Evolutionary conservation across 2,329 filamentous ascomycete genomes (phyloP).

Genomic region (Orbilia blumenaviensis): DNA sequence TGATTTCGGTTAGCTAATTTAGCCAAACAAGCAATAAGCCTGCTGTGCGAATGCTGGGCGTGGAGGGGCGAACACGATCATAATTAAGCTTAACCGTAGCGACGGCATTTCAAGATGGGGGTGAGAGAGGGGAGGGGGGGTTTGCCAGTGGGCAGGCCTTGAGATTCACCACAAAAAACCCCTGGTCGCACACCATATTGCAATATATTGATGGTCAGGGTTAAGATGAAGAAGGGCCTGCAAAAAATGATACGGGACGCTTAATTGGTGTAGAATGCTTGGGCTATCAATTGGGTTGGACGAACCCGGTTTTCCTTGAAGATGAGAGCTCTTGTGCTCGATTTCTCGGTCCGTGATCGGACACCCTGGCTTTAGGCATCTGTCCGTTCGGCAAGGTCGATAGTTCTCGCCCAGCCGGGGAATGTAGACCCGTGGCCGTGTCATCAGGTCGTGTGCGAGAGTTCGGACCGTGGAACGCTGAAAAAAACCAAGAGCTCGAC

Average conservation of each 20-base stretch:
- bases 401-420: constrained; percentile 10
- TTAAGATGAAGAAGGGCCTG: constrained; percentile 5
- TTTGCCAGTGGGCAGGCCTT: constrained; percentile 19
- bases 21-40: constrained; percentile 25
- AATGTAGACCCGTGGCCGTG: constrained; percentile 4
- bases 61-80: neutral
- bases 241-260: neutral
- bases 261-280: neutral
- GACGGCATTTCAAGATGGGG: constrained; percentile 12
- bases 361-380: constrained; percentile 35
- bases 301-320: neutral
- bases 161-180: neutral
- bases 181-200: neutral
- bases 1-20: constrained; percentile 54
- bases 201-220: neutral
- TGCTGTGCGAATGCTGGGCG: neutral
- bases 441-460: neutral
- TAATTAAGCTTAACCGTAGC: constrained; percentile 53
- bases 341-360: constrained; percentile 44
- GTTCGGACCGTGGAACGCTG: neutral
- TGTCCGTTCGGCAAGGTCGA: neutral
- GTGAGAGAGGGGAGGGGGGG: no score
- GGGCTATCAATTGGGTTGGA: neutral
- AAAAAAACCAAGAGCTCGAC: neutral
- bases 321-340: constrained; percentile 1